A percentile compares a stretch with the other conserved stretches of the same genome.
Conservation (phyloP, 169 alveolate genomes). For the Cytauxzoon felis region DNA sequence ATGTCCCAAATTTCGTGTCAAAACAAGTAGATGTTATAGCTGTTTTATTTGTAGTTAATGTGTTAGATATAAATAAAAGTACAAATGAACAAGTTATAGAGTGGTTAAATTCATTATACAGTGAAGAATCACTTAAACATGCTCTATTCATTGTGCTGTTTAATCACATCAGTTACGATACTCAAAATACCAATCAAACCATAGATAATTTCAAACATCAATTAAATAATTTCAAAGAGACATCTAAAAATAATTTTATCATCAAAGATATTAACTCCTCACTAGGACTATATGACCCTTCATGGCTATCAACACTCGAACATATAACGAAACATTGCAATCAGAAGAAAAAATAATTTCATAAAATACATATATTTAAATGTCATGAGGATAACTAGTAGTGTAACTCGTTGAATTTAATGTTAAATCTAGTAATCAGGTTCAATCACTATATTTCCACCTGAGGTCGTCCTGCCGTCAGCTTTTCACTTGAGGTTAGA, state of each 20-base stretch:
- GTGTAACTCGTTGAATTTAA: too few species aligned
- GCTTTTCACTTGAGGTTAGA: too few species aligned
- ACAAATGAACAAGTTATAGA: slow-evolving; percentile 19
- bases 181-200: background rate
- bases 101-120: slow-evolving; percentile 17
- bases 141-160: slow-evolving; percentile 30
- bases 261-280: slow-evolving; percentile 9
- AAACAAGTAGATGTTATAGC: slow-evolving; percentile 41
- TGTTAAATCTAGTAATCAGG: too few species aligned
- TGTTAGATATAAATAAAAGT: slow-evolving; percentile 31
- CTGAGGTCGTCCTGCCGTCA: too few species aligned
- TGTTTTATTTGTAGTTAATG: slow-evolving; percentile 37
- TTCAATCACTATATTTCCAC: too few species aligned
- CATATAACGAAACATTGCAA: slow-evolving; percentile 10
- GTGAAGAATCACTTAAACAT: slow-evolving; percentile 16
- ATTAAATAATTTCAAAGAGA: slow-evolving; percentile 2
- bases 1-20: slow-evolving; percentile 34
- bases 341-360: background rate
- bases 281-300: slow-evolving; percentile 15
- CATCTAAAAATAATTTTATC: slow-evolving; percentile 6
- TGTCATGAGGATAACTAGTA: too few species aligned
- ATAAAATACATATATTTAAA: too few species aligned
- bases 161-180: slow-evolving; percentile 10
- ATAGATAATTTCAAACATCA: slow-evolving; percentile 6
- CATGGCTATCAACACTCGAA: slow-evolving; percentile 14